phyloP scores from a whole-genome alignment of 2,329 filamentous ascomycete species.

The Cladophialophora chaetospira region DNA sequence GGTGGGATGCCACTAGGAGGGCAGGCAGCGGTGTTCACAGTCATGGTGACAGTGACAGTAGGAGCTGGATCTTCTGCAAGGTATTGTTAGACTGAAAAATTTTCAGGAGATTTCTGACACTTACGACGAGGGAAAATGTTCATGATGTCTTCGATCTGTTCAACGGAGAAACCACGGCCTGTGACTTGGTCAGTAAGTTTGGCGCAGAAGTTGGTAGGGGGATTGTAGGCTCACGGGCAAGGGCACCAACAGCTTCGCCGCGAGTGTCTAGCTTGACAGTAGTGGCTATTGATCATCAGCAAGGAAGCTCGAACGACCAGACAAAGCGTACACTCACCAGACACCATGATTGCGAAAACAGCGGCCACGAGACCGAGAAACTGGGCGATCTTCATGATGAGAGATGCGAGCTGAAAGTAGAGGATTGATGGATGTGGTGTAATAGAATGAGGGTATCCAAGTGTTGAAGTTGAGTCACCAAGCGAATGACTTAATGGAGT shows the following conservation, averaged over 20 bases:
- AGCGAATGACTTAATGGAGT: conserved; percentile 25
- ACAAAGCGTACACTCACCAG: conserved; percentile 16
- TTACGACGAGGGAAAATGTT: conserved; percentile 29
- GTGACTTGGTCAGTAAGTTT: conserved; percentile 2
- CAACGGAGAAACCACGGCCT: conserved; percentile 20
- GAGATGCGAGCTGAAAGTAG: conserved; percentile 13
- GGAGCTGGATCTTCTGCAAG: conserved; percentile 9
- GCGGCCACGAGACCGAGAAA: conserved; percentile 17
- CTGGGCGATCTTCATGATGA: conserved; percentile 31
- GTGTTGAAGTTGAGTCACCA: conserved; percentile 26
- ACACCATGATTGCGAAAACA: conserved; percentile 12
- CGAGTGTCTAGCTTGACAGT: not conserved
- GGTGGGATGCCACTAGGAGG: conserved; percentile 1
- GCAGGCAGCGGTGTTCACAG: conserved; percentile 16
- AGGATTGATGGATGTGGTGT: conserved; percentile 26
- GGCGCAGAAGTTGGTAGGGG: not conserved
- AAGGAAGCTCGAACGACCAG: not conserved
- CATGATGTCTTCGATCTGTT: conserved; percentile 22
- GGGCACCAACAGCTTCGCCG: conserved; percentile 14
- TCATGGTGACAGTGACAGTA: conserved; percentile 14
- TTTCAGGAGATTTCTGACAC: conserved; percentile 2
- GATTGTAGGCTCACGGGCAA: conserved; percentile 20
- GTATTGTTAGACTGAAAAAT: conserved; percentile 17
- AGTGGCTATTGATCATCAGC: conserved; percentile 19
- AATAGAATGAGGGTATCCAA: conserved; percentile 31